phyloP scores from a whole-genome alignment of 108 stramenopile species.

The Cyclostephanos tholiformis region DNA sequence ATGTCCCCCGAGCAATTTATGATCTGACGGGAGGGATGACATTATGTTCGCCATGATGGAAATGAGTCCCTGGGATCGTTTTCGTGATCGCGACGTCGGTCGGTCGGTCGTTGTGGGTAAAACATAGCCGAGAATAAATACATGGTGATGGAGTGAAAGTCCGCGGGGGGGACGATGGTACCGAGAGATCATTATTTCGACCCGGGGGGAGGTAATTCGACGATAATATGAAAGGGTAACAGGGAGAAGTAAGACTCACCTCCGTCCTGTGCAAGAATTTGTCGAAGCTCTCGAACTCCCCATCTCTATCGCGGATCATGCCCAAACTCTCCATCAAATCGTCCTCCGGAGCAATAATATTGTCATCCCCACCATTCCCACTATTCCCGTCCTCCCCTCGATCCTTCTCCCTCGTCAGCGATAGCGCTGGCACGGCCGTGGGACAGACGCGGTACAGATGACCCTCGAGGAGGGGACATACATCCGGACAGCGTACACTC shows the following conservation, averaged over 20 bases:
- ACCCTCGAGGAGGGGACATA: constrained; percentile 66
- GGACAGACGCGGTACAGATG: constrained; percentile 88
- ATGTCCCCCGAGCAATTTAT: constrained; percentile 76
- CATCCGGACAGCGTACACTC: constrained; percentile 60
- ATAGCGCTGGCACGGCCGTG: constrained; percentile 74
- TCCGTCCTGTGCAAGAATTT: constrained; percentile 81
- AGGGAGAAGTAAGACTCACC: constrained; percentile 11
- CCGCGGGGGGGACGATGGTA: not conserved
- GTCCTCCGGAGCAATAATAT: constrained; percentile 45
- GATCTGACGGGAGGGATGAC: constrained; percentile 63
- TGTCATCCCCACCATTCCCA: not conserved
- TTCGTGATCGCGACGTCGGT: not conserved
- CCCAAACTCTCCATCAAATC: constrained; percentile 83
- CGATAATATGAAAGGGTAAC: not conserved
- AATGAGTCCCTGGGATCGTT: constrained; percentile 56
- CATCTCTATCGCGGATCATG: constrained; percentile 74
- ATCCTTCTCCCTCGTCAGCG: constrained; percentile 24
- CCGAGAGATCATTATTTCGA: not conserved
- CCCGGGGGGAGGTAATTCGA: too few species aligned
- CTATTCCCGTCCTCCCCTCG: constrained; percentile 10
- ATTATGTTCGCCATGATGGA: constrained; percentile 82
- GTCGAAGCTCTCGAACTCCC: constrained; percentile 83
- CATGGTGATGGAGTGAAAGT: not conserved
- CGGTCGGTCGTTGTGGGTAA: not conserved
- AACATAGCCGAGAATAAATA: not conserved